Base-by-base conservation (phyloP, 2,329 filamentous ascomycete genomes). In the Trichocomaceae sp. region DNA sequence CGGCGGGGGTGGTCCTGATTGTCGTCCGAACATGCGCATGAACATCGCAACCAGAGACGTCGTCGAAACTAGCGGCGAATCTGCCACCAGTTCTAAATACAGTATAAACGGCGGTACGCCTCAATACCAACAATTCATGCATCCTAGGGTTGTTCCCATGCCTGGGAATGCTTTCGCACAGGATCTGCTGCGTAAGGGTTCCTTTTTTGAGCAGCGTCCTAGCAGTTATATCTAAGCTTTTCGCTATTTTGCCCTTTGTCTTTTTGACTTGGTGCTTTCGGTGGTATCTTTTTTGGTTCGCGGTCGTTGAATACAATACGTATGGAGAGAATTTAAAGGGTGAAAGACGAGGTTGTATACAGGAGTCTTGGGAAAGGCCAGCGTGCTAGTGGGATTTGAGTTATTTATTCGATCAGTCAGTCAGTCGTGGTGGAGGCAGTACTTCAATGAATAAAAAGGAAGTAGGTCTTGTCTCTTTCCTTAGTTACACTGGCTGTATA, bases 81-180 rank as follows among this genome's bases (percentile, higher is more conserved):
- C 51, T 41, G 44, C 39, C 7, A n/a, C 7, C 23, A 26, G 7
- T 26, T 23, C 17, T 13, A 47, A 46, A 42, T 31, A 42, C 10
- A 31, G 22, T 17, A 47, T 53, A 19, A 33, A 53, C 33, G 26
- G 26, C 26, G 26, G 26, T 29, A 29, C 10, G 26, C 26, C 26
- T 8, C 26, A 29, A 29, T 31, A 41, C 8, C 45, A 19, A n/a
- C 45, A 17, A n/a, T 31, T 19, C 29, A 33, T 33, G 8, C 10
- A 41, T 23, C 19, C 29, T 7, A 41, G 44, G n/a, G 29, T 52
- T 20, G 20, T 29, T 13, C 54, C 54, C 2, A 50, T 46, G 13
- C 54, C 54, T 19, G 54, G 54, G 1, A 56, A 56, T 52, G 54
- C 48, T 1, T 56, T 56, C 41, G 54, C 54, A 2, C 49, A 56